phyloP scores from a whole-genome alignment of 2,329 filamentous ascomycete genomes.

The Zasmidium citrigriseum region DNA sequence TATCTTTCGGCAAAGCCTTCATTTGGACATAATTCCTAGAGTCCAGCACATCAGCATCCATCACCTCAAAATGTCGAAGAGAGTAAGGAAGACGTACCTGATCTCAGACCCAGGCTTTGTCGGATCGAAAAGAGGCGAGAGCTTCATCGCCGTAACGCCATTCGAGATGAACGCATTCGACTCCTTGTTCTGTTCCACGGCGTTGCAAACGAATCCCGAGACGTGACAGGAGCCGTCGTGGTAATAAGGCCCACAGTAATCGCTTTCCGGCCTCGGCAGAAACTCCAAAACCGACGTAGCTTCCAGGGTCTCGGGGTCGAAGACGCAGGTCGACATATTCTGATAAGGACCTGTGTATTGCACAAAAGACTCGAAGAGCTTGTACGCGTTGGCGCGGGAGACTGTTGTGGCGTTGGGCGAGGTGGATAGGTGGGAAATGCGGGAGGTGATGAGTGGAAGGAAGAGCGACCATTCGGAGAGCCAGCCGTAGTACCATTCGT shows the following conservation, averaged over 20 bases:
- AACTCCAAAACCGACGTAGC: constrained; percentile 34
- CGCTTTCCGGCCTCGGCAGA: constrained; percentile 25
- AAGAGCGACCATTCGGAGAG: constrained; percentile 22
- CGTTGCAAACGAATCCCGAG: constrained; percentile 42
- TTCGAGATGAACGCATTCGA: constrained; percentile 39
- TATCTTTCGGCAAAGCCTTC: constrained; percentile 27
- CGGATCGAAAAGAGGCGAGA: constrained; percentile 25
- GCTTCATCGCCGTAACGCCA: constrained; percentile 37
- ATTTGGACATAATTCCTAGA: constrained; percentile 37
- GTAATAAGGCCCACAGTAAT: constrained; percentile 38
- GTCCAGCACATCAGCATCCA: not conserved
- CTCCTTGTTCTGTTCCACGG: constrained; percentile 30
- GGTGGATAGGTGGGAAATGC: too few species aligned
- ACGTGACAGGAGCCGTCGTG: constrained; percentile 40
- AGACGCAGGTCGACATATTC: constrained; percentile 30
- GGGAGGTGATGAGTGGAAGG: constrained; percentile 11
- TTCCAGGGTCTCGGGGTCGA: constrained; percentile 26
- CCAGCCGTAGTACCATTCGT: constrained; percentile 23
- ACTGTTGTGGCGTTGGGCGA: too few species aligned
- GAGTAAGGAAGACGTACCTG: constrained; percentile 18
- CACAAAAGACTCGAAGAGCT: constrained; percentile 30
- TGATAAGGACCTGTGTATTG: constrained; percentile 29
- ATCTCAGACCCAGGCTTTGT: not conserved
- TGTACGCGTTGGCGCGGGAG: constrained; percentile 23
- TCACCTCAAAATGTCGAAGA: not conserved